phyloP scores from a whole-genome alignment of 768 basidiomycete genomes.

The Mycena leptocephala region DNA sequence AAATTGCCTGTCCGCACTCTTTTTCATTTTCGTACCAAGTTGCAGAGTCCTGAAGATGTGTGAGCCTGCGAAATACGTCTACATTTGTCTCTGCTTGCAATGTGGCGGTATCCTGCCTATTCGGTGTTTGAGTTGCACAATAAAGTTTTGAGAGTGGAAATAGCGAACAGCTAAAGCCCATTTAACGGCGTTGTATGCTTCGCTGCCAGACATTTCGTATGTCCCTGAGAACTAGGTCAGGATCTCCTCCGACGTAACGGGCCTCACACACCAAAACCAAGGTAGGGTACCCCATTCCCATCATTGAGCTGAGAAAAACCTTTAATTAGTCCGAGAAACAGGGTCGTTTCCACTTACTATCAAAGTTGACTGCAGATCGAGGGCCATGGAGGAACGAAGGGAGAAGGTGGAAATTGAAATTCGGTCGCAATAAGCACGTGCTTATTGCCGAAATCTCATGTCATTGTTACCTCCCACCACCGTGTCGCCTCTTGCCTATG shows the following conservation, averaged over 20 bases:
- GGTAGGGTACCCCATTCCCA: constrained; percentile 68
- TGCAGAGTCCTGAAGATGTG: constrained; percentile 58
- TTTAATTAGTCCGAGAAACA: neutral
- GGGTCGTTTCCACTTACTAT: constrained; percentile 14
- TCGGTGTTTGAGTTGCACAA: constrained; percentile 17
- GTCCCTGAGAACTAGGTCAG: constrained; percentile 55
- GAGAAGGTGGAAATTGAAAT: neutral
- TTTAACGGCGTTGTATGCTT: constrained; percentile 70
- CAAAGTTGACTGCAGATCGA: constrained; percentile 29
- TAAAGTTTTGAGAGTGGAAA: constrained; percentile 16
- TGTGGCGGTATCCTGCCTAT: constrained; percentile 76
- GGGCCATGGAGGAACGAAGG: neutral
- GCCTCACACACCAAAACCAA: constrained; percentile 67
- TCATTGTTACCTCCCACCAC: neutral
- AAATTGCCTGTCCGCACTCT: constrained; percentile 75
- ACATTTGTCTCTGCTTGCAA: constrained; percentile 57
- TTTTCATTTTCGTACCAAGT: constrained; percentile 78
- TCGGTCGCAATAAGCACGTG: neutral
- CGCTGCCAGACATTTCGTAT: constrained; percentile 75
- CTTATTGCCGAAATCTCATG: neutral
- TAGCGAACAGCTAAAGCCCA: constrained; percentile 80
- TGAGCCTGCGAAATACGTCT: constrained; percentile 33
- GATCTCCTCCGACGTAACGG: neutral
- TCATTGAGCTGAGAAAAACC: constrained; percentile 59
- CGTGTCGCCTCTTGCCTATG: too few species aligned